phyloP scores from a whole-genome alignment of 345 rosid genomes.

The Eucalyptus viminalis region DNA sequence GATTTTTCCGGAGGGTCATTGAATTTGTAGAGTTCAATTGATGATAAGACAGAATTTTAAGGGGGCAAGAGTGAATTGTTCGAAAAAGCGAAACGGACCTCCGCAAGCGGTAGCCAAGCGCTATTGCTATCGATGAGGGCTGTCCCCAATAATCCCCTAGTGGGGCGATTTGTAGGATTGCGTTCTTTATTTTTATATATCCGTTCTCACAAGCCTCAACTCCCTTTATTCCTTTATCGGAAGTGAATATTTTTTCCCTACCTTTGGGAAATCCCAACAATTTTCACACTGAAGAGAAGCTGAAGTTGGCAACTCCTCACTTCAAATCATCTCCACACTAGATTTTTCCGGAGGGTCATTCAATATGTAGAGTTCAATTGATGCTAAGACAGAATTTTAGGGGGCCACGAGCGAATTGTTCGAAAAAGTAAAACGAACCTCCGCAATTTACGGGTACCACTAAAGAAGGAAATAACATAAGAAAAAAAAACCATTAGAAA shows the following conservation, averaged over 20 bases:
- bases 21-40: background rate
- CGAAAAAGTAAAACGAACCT: background rate
- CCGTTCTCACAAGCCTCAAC: accelerated
- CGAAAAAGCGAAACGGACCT: background rate
- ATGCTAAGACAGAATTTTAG: background rate
- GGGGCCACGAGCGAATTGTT: background rate
- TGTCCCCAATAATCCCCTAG: accelerated
- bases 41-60: background rate
- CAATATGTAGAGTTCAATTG: background rate
- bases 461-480: background rate
- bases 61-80: background rate
- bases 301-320: too few relatives aligned
- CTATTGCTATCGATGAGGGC: too few relatives aligned
- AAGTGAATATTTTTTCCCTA: too few relatives aligned
- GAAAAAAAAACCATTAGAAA: background rate
- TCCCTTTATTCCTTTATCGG: accelerated
- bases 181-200: too few relatives aligned
- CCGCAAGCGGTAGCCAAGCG: background rate
- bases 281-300: accelerated
- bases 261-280: accelerated
- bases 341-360: too few relatives aligned
- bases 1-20: too few relatives aligned
- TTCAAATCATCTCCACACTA: too few relatives aligned
- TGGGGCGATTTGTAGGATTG: accelerated
- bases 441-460: background rate